Percentiles rank a stretch among this genome's conserved stretches.
Evolutionary conservation across 495 filamentous ascomycete species (phyloP).

Genomic region (Rostrohypoxylon terebratum): DNA sequence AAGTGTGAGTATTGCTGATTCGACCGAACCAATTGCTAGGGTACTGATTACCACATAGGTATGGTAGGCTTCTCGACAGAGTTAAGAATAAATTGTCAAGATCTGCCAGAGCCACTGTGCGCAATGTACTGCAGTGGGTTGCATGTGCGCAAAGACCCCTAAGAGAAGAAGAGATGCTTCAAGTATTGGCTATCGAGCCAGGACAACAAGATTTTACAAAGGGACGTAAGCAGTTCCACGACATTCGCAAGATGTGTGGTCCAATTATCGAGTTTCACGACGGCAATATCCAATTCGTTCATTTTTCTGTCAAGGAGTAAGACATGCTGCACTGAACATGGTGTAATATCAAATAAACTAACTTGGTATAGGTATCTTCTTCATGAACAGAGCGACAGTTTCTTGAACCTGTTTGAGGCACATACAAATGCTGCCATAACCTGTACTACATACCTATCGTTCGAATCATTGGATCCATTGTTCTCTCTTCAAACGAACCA

Average conservation of each 20-base stretch:
- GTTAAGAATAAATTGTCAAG: constrained; percentile 2
- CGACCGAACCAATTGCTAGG: background rate
- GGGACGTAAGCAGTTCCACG: constrained; percentile 26
- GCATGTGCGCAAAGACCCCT: constrained; percentile 32
- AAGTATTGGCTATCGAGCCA: constrained; percentile 28
- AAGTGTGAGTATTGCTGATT: constrained; percentile 17
- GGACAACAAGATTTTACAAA: constrained; percentile 30
- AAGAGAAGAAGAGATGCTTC: constrained; percentile 33
- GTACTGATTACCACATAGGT: constrained; percentile 9
- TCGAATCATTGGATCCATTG: constrained; percentile 17
- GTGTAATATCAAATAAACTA: background rate
- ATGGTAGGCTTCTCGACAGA: constrained; percentile 30
- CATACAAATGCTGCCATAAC: constrained; percentile 13
- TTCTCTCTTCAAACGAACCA: constrained; percentile 10
- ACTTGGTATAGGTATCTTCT: constrained; percentile 32
- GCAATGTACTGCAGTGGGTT: constrained; percentile 30
- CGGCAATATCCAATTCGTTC: constrained; percentile 24
- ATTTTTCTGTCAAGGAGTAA: constrained; percentile 39
- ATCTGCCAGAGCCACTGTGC: background rate
- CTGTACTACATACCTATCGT: constrained; percentile 28
- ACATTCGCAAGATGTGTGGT: constrained; percentile 26
- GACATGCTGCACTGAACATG: background rate
- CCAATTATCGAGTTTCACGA: constrained; percentile 30
- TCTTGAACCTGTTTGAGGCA: constrained; percentile 18
- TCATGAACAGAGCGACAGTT: constrained; percentile 27